These are phyloP conservation scores for Podospora conica DNA, from an alignment of 495 filamentous ascomycete species.

Conservation along the genomic window DNA sequence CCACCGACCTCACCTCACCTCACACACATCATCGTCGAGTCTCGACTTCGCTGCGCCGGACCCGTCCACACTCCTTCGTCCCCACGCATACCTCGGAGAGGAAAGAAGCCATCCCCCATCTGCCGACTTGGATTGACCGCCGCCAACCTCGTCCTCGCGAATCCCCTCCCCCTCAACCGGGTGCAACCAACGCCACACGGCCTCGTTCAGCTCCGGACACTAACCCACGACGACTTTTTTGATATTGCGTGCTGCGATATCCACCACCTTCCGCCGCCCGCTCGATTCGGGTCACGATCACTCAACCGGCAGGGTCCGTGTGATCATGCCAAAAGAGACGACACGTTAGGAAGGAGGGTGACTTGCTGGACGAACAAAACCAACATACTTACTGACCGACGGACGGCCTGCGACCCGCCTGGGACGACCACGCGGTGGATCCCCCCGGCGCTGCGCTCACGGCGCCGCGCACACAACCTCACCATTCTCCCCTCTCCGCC, in stretches of 20 bases:
- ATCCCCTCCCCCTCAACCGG: neutral
- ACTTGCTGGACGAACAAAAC: neutral
- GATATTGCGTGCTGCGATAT: neutral
- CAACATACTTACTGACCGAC: too few relatives aligned
- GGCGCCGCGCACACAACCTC: neutral
- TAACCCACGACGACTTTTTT: neutral
- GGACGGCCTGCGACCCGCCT: constrained; percentile 8
- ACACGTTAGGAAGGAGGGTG: constrained; percentile 9
- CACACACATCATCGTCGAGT: neutral
- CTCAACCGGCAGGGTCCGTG: constrained; percentile 6
- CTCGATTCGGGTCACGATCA: neutral
- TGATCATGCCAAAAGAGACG: constrained; percentile 7
- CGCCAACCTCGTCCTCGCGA: neutral
- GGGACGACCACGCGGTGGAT: neutral
- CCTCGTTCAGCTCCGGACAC: neutral
- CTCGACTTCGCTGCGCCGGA: neutral
- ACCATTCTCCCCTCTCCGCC: neutral
- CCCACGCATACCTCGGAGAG: neutral
- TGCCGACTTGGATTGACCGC: neutral
- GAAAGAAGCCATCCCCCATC: too few relatives aligned
- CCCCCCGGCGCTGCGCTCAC: constrained; percentile 4
- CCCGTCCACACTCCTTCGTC: neutral
- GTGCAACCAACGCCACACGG: neutral
- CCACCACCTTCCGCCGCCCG: neutral
- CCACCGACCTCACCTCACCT: constrained; percentile 6